Evolutionary conservation across 2,329 filamentous ascomycete species (phyloP).

Genomic region (Colletotrichum gloeosporioides): DNA sequence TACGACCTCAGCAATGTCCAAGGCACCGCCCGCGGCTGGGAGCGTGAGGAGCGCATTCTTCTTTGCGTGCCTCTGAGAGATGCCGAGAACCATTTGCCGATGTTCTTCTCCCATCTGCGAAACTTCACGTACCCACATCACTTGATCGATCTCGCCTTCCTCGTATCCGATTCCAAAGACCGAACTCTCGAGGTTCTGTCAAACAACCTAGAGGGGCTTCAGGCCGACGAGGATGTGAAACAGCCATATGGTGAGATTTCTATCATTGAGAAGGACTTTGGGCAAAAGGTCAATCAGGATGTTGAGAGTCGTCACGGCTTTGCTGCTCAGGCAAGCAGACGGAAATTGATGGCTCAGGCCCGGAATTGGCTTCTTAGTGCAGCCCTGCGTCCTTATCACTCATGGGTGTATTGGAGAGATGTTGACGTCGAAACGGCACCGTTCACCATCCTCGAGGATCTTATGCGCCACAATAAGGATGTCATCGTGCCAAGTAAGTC

Average conservation of each 20-base stretch:
- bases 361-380: slow-evolving; percentile 97
- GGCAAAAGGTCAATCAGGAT: slow-evolving; percentile 96
- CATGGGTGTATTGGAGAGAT: slow-evolving; percentile 99
- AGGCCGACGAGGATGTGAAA: slow-evolving; percentile 78
- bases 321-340: slow-evolving; percentile 88
- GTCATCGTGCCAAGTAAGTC: slow-evolving; percentile 95
- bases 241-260: slow-evolving; percentile 95
- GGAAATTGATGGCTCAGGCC: slow-evolving; percentile 98
- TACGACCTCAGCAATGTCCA: slow-evolving; percentile 93
- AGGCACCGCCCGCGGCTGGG: slow-evolving; percentile 92
- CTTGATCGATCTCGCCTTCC: slow-evolving; percentile 92
- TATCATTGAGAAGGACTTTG: slow-evolving; percentile 98
- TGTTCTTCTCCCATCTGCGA: slow-evolving; percentile 98
- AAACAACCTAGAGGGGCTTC: slow-evolving; percentile 77
- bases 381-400: slow-evolving; percentile 91
- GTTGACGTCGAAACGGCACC: slow-evolving; percentile 98
- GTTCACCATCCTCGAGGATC: slow-evolving; percentile 93
- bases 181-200: slow-evolving; percentile 80
- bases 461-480: slow-evolving; percentile 99
- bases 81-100: slow-evolving; percentile 86
- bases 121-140: slow-evolving; percentile 98
- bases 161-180: slow-evolving; percentile 97
- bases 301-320: slow-evolving; percentile 98
- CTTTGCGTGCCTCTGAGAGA: slow-evolving; percentile 94
- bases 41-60: slow-evolving; percentile 92